Evolutionary conservation across 2,329 filamentous ascomycete genomes (phyloP).

Genomic region (Boeremia exigua): DNA sequence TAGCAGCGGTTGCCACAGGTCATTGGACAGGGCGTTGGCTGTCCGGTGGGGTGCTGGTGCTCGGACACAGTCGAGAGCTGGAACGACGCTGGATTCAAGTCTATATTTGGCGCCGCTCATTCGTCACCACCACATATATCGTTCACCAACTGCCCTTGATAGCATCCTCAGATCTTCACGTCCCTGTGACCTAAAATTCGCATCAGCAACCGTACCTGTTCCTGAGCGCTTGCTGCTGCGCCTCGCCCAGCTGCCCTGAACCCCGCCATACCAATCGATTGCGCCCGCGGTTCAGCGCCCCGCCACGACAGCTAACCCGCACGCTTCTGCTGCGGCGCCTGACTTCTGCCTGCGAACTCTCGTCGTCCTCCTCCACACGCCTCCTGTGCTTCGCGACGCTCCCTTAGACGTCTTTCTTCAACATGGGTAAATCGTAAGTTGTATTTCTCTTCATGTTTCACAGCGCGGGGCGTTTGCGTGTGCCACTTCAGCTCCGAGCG

Average conservation of each 20-base stretch:
- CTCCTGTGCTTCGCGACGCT: constrained; percentile 9
- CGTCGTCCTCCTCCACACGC: constrained; percentile 6
- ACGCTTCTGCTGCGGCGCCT: constrained; percentile 25
- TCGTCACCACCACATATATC: constrained; percentile 14
- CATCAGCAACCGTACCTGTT: background rate
- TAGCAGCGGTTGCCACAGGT: background rate
- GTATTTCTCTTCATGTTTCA: constrained; percentile 24
- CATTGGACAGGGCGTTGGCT: constrained; percentile 8
- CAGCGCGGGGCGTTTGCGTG: constrained; percentile 18
- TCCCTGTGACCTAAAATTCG: constrained; percentile 7
- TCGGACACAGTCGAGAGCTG: background rate
- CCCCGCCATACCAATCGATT: constrained; percentile 26
- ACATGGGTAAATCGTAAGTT: constrained; percentile 53
- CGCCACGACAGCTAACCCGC: constrained; percentile 19
- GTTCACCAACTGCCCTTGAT: constrained; percentile 1
- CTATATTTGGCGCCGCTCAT: constrained; percentile 15
- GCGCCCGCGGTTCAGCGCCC: constrained; percentile 22
- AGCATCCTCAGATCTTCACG: constrained; percentile 9
- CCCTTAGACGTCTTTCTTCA: constrained; percentile 15
- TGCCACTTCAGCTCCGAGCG: constrained; percentile 21
- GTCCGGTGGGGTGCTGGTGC: constrained; percentile 10
- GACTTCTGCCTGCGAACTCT: constrained; percentile 23
- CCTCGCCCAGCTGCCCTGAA: constrained; percentile 12
- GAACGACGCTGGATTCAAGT: constrained; percentile 3
- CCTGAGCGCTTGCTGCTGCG: constrained; percentile 19